These are phyloP conservation scores for Termitomyces sp. DNA, from an alignment of 768 basidiomycete species.

Conservation along the genomic window DNA sequence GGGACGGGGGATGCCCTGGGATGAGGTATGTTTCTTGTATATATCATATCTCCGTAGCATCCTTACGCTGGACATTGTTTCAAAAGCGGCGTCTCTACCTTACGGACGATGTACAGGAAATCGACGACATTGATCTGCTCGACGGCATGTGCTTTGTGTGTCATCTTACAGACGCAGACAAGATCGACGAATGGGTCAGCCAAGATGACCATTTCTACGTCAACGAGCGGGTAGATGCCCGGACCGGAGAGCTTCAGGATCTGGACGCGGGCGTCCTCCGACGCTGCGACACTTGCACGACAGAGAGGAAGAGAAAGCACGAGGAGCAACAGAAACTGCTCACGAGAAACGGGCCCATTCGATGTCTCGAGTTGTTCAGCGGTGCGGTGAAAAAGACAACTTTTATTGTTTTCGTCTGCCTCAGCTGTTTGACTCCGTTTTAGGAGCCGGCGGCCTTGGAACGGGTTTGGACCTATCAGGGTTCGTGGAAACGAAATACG, in stretches of 20 bases:
- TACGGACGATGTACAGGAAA: constrained; percentile 19
- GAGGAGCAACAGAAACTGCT: constrained; percentile 23
- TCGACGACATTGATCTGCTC: constrained; percentile 31
- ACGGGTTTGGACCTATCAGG: constrained; percentile 58
- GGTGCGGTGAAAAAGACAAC: constrained; percentile 32
- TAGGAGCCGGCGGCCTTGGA: constrained; percentile 73
- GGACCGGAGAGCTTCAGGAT: constrained; percentile 11
- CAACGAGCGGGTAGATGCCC: constrained; percentile 25
- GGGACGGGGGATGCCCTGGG: constrained; percentile 16
- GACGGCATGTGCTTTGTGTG: constrained; percentile 52
- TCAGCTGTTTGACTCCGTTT: neutral
- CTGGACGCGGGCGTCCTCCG: constrained; percentile 21
- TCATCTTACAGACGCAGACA: constrained; percentile 23
- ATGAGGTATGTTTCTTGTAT: constrained; percentile 31
- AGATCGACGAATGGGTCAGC: constrained; percentile 42
- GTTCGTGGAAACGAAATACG: constrained; percentile 61
- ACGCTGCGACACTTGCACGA: constrained; percentile 34
- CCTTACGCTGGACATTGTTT: neutral
- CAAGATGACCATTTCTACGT: constrained; percentile 57
- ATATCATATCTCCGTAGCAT: neutral
- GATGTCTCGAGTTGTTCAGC: constrained; percentile 63
- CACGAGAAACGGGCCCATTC: constrained; percentile 36
- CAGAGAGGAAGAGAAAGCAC: constrained; percentile 24
- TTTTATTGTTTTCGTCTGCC: neutral
- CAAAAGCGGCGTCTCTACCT: constrained; percentile 37